Percentiles rank a stretch among this genome's conserved stretches.
phyloP scores from a whole-genome alignment of 2,329 filamentous ascomycete species.

The Drechslera avenae region DNA sequence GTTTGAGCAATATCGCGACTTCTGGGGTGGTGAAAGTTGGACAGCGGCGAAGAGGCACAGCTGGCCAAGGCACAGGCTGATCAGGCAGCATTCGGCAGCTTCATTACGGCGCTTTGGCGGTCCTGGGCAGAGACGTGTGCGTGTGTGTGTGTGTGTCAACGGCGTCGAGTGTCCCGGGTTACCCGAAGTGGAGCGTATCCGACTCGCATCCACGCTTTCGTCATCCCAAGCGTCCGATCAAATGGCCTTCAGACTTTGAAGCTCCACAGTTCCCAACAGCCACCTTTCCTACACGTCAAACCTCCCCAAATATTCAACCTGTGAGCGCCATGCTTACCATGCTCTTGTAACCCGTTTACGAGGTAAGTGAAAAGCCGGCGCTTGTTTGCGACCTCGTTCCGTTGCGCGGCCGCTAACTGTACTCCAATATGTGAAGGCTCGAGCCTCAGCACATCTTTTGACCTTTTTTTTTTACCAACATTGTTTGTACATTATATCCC shows the following conservation, averaged over 20 bases:
- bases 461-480: conserved; percentile 9
- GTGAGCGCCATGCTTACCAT: conserved; percentile 21
- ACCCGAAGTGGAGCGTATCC: conserved; percentile 20
- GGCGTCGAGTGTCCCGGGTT: conserved; percentile 6
- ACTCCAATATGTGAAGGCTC: conserved; percentile 16
- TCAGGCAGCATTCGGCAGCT: conserved; percentile 1
- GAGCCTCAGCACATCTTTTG: conserved; percentile 23
- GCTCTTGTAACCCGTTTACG: conserved; percentile 16
- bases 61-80: neutral
- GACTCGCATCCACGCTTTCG: conserved; percentile 16
- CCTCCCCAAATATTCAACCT: conserved; percentile 16
- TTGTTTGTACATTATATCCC: conserved; percentile 8
- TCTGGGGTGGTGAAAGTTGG: neutral
- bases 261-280: conserved; percentile 20
- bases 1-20: neutral
- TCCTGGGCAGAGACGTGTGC: neutral
- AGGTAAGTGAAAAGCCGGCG: conserved; percentile 11
- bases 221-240: conserved; percentile 13
- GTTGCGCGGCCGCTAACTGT: conserved; percentile 25
- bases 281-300: conserved; percentile 9
- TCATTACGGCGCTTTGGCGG: conserved; percentile 2
- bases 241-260: conserved; percentile 23
- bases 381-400: conserved; percentile 13
- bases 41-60: conserved; percentile 1
- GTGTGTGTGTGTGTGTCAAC: neutral